Evolutionary conservation across 192 early-diverging fungal species (phyloP).

Genomic region (Kappamyces sp.): DNA sequence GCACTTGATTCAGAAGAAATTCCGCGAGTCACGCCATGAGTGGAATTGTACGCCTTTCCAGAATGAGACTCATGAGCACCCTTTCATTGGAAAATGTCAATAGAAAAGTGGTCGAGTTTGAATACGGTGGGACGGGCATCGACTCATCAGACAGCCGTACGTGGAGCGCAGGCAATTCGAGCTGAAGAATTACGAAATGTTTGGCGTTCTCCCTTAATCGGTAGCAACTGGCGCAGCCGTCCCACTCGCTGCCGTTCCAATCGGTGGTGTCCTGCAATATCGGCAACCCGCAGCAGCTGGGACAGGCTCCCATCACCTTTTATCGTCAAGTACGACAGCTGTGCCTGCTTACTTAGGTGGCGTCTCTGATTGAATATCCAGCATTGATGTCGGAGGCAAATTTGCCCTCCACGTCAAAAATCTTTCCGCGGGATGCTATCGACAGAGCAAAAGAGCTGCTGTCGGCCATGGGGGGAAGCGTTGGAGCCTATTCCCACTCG

Average conservation of each 20-base stretch:
- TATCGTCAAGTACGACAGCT: conserved; percentile 74
- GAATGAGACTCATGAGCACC: too few relatives aligned
- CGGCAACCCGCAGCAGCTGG: conserved; percentile 88
- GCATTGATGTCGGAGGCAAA: conserved; percentile 58
- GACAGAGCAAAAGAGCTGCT: conserved; percentile 71
- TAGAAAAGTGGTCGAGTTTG: conserved; percentile 46
- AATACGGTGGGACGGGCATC: conserved; percentile 54
- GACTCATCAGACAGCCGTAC: conserved; percentile 47
- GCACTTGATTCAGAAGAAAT: too few relatives aligned
- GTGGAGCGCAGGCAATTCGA: conserved; percentile 89
- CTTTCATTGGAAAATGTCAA: conserved; percentile 26
- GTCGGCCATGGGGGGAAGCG: conserved; percentile 60
- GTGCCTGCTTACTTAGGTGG: conserved; percentile 48
- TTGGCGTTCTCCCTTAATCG: conserved; percentile 8
- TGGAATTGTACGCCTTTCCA: too few relatives aligned
- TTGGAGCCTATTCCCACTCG: conserved; percentile 93
- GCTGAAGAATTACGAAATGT: conserved; percentile 73
- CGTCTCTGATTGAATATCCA: conserved; percentile 83
- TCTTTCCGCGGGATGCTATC: conserved; percentile 86
- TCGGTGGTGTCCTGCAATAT: conserved; percentile 78
- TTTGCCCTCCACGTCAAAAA: conserved; percentile 32
- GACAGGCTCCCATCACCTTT: conserved; percentile 90
- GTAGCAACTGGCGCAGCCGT: conserved; percentile 17
- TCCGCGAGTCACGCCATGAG: too few relatives aligned
- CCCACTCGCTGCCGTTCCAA: conserved; percentile 55